phyloP scores from a whole-genome alignment of 2,329 filamentous ascomycete species.

The Colletotrichum limetticola region DNA sequence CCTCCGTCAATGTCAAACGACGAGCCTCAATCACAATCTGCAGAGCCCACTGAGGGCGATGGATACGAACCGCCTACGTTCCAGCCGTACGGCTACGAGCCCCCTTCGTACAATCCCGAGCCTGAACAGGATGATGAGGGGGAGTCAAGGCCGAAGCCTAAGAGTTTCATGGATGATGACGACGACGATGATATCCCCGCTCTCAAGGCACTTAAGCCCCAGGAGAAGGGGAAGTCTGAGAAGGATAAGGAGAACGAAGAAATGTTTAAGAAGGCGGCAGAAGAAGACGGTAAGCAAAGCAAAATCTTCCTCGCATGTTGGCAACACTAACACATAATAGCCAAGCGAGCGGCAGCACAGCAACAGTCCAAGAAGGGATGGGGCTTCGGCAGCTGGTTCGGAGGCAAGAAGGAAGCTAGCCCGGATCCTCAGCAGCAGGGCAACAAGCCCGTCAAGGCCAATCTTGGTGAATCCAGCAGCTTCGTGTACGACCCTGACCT shows the following conservation, averaged over 20 bases:
- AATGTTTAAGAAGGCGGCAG: slow-evolving; percentile 85
- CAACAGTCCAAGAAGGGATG: slow-evolving; percentile 72
- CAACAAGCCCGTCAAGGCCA: slow-evolving; percentile 84
- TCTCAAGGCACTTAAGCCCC: slow-evolving; percentile 54
- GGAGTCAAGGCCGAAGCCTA: slow-evolving; percentile 74
- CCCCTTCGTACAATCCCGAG: slow-evolving; percentile 66
- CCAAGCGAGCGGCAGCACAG: slow-evolving; percentile 68
- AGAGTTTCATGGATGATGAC: slow-evolving; percentile 84
- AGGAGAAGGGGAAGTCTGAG: slow-evolving; percentile 71
- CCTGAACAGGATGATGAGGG: slow-evolving; percentile 59
- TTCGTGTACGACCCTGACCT: slow-evolving; percentile 97
- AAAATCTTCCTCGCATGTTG: neutral
- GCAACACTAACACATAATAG: slow-evolving; percentile 49
- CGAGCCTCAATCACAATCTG: slow-evolving; percentile 40
- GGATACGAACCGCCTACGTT: slow-evolving; percentile 72
- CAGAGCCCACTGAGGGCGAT: slow-evolving; percentile 46
- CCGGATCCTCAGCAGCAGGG: slow-evolving; percentile 47
- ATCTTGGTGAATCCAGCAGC: slow-evolving; percentile 91
- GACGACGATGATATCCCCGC: slow-evolving; percentile 76
- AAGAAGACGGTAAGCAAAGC: slow-evolving; percentile 70
- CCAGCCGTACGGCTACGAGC: slow-evolving; percentile 68
- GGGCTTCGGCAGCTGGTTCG: slow-evolving; percentile 88
- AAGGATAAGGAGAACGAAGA: slow-evolving; percentile 86
- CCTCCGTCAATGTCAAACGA: slow-evolving; percentile 53
- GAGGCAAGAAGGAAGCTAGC: slow-evolving; percentile 72